A percentile compares a stretch with the other conserved stretches of the same genome.
Conservation (phyloP, 345 rosid species). For the Citrus cavaleriei region DNA sequence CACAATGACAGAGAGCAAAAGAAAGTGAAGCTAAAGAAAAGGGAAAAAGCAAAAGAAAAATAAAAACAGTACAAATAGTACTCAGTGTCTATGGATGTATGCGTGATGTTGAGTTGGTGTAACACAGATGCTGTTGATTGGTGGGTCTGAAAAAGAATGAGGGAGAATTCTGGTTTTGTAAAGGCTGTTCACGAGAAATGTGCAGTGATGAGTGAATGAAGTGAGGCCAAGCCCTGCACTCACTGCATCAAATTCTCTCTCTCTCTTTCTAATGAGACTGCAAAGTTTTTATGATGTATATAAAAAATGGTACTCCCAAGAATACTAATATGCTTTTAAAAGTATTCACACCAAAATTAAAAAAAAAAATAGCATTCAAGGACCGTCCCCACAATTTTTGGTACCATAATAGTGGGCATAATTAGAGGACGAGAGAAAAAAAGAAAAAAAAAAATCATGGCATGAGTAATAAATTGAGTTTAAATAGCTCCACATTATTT, state of each 20-base stretch:
- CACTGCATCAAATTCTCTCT: constrained; percentile 25
- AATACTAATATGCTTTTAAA: background rate
- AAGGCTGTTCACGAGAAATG: constrained; percentile 68
- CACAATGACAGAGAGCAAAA: too few relatives aligned
- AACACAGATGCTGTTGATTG: constrained; percentile 19
- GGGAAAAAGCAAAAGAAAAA: background rate
- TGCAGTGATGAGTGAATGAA: constrained; percentile 50
- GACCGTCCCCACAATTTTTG: background rate
- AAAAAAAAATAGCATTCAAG: background rate
- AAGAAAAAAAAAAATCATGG: background rate
- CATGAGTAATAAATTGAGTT: background rate
- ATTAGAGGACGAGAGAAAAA: background rate
- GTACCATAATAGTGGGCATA: background rate
- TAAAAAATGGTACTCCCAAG: constrained; percentile 4
- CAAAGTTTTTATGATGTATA: constrained; percentile 6
- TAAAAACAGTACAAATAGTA: background rate
- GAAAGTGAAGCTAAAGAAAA: background rate
- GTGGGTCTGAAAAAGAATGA: constrained; percentile 30
- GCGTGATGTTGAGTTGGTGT: background rate
- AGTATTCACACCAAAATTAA: background rate
- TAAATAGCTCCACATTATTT: too few relatives aligned
- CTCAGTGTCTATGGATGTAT: background rate
- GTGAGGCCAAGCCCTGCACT: background rate
- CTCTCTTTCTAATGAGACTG: background rate
- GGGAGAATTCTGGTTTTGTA: constrained; percentile 32